Conservation (phyloP, 345 rosid genomes). For the Leavenworthia alabamica region DNA sequence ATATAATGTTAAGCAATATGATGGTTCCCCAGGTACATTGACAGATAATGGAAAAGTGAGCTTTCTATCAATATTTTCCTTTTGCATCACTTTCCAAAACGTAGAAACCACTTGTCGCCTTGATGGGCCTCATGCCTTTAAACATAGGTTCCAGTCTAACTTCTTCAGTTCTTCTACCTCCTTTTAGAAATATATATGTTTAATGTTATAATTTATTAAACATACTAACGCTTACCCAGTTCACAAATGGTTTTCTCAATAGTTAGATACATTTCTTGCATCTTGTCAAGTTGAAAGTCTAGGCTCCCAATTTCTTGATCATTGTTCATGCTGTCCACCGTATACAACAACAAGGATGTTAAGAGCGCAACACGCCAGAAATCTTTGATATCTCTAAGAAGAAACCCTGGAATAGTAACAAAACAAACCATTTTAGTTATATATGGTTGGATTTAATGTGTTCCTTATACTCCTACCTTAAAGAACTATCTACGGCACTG, state of each 20-base stretch:
- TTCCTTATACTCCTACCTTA: not conserved
- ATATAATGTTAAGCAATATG: conserved; percentile 1
- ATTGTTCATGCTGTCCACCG: conserved; percentile 11
- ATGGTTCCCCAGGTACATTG: not conserved
- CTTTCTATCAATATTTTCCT: not conserved
- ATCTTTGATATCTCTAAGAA: conserved; percentile 72
- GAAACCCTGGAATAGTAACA: conserved; percentile 49
- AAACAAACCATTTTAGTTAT: not conserved
- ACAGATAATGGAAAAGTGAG: not conserved
- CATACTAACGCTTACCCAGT: conserved; percentile 45
- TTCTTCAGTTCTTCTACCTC: not conserved
- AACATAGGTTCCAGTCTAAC: no score
- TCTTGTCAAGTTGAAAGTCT: conserved; percentile 44
- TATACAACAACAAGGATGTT: conserved; percentile 50
- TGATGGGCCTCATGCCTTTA: no score
- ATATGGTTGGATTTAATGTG: not conserved
- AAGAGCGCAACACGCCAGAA: conserved; percentile 79
- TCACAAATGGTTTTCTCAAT: conserved; percentile 46
- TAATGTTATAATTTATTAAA: not conserved
- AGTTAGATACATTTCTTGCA: conserved; percentile 41
- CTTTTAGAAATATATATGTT: not conserved
- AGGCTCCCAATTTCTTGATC: conserved; percentile 33
- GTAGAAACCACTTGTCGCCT: no score
- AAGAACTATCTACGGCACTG: not conserved
- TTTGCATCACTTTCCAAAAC: not conserved